Base-by-base conservation (phyloP, 2,329 filamentous ascomycete species). In the Cordyceps cateniannulata region DNA sequence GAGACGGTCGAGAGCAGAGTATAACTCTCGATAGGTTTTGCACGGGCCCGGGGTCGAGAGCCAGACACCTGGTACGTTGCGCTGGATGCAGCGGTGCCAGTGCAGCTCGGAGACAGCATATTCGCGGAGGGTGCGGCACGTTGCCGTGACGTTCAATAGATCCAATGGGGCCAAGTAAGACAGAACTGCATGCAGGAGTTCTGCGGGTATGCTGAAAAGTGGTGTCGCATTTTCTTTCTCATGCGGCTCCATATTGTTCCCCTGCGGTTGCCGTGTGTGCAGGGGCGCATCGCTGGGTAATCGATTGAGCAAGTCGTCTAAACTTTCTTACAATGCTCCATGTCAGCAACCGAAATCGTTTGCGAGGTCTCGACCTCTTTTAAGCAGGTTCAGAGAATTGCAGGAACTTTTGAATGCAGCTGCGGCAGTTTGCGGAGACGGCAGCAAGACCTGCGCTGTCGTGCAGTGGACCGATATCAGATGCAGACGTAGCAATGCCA, bases 121-220 rank as follows among this genome's bases (percentile, higher is more conserved):
- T 10, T 73, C 72, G 54, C 81, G 78, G 3, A 96, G 76, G 4
- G 72, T 69, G 25, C 76, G 85, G 71, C 87, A 93, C 25, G 86
- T 87, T 10, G 76, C 75, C 2, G 85, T 83, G 14, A 87, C 71
- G 1, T 75, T 72, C 27, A 79, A 79, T 12, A 96, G 82, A 61
- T 92, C 87, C 44, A 77, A 65, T 0, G 90, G 81, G 0, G 82
- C 74, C 5, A 96, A 80, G 68, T 84, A 85, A 38, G 78, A 78
- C 16, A 96, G 76, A 51, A 96, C 85, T n/a, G 82, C 76, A 65
- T 89, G 82, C 35, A 96, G 77, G 9, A 96, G 78, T 71, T 97
- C 93, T 14, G 84, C 73, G 0, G 93, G 93, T 1, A 96, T 80
- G 22, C 73, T 70, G 32, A 85, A 70, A 8, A 90, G 67, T 42